A percentile compares a stretch with the other conserved stretches of the same genome.
Conservation (phyloP, 495 filamentous ascomycete genomes). For the Poronia punctata region DNA sequence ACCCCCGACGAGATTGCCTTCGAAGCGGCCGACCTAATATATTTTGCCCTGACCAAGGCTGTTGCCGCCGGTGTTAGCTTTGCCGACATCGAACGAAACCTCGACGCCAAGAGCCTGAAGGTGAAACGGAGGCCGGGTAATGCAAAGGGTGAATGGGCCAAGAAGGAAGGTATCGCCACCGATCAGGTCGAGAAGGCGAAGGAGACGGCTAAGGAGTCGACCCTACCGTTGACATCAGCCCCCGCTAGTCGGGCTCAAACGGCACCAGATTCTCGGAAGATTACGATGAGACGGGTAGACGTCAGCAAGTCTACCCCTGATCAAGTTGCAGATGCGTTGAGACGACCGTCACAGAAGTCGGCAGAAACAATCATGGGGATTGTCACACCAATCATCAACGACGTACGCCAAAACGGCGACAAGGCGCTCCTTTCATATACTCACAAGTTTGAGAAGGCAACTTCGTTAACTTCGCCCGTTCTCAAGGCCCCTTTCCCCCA, state of each 20-base stretch:
- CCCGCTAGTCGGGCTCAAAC: conserved; percentile 29
- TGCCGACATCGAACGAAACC: conserved; percentile 80
- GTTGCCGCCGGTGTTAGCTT: conserved; percentile 74
- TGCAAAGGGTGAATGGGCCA: conserved; percentile 83
- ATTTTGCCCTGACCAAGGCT: conserved; percentile 90
- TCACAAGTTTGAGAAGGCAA: conserved; percentile 95
- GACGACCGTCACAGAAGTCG: conserved; percentile 86
- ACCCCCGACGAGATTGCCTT: conserved; percentile 80
- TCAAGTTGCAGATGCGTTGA: conserved; percentile 63
- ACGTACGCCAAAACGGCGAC: conserved; percentile 74
- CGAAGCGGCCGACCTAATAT: conserved; percentile 90
- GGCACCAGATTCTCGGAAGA: conserved; percentile 52
- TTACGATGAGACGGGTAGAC: conserved; percentile 75
- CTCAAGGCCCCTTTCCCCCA: conserved; percentile 79
- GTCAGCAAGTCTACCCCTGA: conserved; percentile 51
- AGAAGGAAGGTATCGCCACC: conserved; percentile 62
- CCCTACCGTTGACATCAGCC: conserved; percentile 14
- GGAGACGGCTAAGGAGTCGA: conserved; percentile 24
- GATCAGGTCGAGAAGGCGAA: conserved; percentile 31
- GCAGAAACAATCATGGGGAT: conserved; percentile 84
- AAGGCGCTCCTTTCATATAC: conserved; percentile 84
- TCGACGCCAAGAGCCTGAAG: conserved; percentile 92
- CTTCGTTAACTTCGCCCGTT: conserved; percentile 79
- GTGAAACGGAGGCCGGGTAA: conserved; percentile 86
- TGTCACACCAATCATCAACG: conserved; percentile 83